Conservation (phyloP, 129 eudicot species). For the Heracleum sosnowskyi region DNA sequence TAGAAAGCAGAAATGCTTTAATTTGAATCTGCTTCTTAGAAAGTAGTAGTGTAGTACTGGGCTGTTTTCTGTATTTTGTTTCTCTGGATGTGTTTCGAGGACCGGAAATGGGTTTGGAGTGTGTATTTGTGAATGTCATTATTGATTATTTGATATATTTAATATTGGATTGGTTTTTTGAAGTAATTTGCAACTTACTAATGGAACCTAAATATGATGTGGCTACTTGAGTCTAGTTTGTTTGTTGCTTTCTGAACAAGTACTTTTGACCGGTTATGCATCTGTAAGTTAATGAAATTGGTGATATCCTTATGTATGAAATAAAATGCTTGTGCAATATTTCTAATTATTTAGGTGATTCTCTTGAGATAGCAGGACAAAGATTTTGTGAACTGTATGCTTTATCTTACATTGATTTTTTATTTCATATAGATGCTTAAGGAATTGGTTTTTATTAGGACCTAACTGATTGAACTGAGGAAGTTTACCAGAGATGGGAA, state of each 20-base stretch:
- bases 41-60: no score
- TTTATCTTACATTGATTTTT: background rate
- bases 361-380: background rate
- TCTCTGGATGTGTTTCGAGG: background rate
- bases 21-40: background rate
- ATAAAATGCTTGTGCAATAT: background rate
- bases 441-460: slow-evolving; percentile 29
- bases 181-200: background rate
- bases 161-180: background rate
- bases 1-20: no score
- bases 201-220: background rate
- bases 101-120: background rate
- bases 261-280: background rate
- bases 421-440: slow-evolving; percentile 21
- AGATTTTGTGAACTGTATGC: background rate
- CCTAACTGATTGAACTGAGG: slow-evolving; percentile 27
- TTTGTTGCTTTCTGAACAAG: background rate
- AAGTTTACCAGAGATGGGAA: slow-evolving; percentile 47
- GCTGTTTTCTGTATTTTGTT: background rate
- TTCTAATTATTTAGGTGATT: background rate
- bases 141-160: background rate
- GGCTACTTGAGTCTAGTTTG: background rate
- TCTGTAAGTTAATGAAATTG: background rate
- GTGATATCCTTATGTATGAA: background rate
- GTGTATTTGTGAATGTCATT: background rate